These are phyloP conservation scores for Fusarium clavum DNA, from an alignment of 2,329 filamentous ascomycete genomes.

Conservation along the genomic window DNA sequence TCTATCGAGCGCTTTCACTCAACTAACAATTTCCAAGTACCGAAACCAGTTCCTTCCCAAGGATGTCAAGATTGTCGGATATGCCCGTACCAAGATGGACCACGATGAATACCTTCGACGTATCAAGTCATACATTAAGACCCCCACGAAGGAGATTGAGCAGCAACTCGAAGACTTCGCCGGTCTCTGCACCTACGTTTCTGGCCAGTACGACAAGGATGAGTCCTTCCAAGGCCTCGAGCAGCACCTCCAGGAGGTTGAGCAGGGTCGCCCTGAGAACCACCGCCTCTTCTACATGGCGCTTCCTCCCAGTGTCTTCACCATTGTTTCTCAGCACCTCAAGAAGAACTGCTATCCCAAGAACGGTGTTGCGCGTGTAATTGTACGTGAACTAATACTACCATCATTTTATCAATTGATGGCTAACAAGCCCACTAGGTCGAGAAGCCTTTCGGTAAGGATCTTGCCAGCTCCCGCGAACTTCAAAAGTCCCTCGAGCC, in stretches of 20 bases:
- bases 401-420: background rate
- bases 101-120: slow-evolving; percentile 93
- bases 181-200: slow-evolving; percentile 88
- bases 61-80: slow-evolving; percentile 96
- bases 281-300: slow-evolving; percentile 99
- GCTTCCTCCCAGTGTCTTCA: slow-evolving; percentile 96
- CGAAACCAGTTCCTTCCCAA: slow-evolving; percentile 99
- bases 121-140: slow-evolving; percentile 98
- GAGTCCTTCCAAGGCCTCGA: slow-evolving; percentile 90
- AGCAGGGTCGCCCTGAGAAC: slow-evolving; percentile 83
- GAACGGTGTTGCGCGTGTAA: slow-evolving; percentile 90
- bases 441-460: slow-evolving; percentile 99
- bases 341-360: slow-evolving; percentile 97
- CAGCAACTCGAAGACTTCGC: slow-evolving; percentile 94
- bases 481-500: slow-evolving; percentile 94
- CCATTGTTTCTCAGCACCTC: slow-evolving; percentile 94
- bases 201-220: slow-evolving; percentile 98
- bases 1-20: background rate
- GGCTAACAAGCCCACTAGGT: slow-evolving; percentile 67
- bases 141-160: slow-evolving; percentile 96
- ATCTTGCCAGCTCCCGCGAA: slow-evolving; percentile 91
- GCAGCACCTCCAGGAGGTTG: slow-evolving; percentile 86
- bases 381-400: slow-evolving; percentile 64
- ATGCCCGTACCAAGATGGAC: slow-evolving; percentile 99
- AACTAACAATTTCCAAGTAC: slow-evolving; percentile 68